Percentiles rank a stretch among this genome's conserved stretches.
phyloP scores from a whole-genome alignment of 495 filamentous ascomycete species.

The Gamarada debralockiae region DNA sequence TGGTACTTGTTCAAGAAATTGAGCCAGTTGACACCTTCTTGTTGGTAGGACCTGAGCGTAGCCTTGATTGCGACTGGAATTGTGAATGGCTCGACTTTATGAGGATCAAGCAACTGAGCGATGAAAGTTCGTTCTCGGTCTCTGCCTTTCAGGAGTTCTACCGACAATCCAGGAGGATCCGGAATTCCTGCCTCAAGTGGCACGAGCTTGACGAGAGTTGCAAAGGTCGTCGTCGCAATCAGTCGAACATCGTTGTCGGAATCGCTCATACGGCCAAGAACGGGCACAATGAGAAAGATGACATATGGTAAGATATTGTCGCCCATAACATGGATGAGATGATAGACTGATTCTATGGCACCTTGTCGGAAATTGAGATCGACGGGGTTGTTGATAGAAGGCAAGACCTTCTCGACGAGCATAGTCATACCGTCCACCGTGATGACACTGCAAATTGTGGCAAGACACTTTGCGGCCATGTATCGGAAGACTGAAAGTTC shows the following conservation, averaged over 20 bases:
- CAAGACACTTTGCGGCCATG: constrained; percentile 94
- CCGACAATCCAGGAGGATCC: constrained; percentile 88
- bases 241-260: constrained; percentile 93
- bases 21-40: constrained; percentile 98
- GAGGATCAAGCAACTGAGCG: constrained; percentile 88
- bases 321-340: constrained; percentile 97
- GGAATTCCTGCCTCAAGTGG: constrained; percentile 98
- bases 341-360: constrained; percentile 89
- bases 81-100: constrained; percentile 90
- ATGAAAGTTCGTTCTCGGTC: constrained; percentile 96
- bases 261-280: constrained; percentile 98
- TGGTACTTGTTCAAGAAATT: constrained; percentile 97
- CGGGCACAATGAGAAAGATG: constrained; percentile 98
- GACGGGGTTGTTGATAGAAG: constrained; percentile 80
- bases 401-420: constrained; percentile 87
- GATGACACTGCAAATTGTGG: constrained; percentile 94
- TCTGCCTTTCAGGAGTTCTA: constrained; percentile 80
- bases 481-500: constrained; percentile 89
- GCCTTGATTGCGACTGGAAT: constrained; percentile 97
- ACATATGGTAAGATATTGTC: constrained; percentile 95
- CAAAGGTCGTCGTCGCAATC: constrained; percentile 94
- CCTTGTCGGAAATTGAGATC: constrained; percentile 88
- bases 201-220: constrained; percentile 95
- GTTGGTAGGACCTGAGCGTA: constrained; percentile 91
- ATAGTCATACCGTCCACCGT: constrained; percentile 93